Evolutionary conservation across 148 eudicot species (phyloP).

Genomic region (Vaccinium darrowii): DNA sequence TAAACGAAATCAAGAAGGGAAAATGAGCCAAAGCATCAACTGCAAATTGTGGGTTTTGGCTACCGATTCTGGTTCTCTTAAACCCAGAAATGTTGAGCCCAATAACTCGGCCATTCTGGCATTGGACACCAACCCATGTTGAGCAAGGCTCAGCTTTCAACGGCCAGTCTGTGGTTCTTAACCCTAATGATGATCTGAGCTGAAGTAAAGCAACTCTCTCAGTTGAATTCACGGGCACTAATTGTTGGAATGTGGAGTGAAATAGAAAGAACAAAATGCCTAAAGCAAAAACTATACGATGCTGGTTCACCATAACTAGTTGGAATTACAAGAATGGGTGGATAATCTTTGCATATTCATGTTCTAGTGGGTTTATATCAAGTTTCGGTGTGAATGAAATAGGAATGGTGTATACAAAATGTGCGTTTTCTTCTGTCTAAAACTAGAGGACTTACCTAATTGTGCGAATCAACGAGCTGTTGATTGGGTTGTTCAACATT

Average conservation of each 20-base stretch:
- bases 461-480: constrained; percentile 22
- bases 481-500: constrained; percentile 21
- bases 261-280: constrained; percentile 36
- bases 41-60: constrained; percentile 66
- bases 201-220: constrained; percentile 58
- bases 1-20: constrained; percentile 55
- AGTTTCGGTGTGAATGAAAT: neutral
- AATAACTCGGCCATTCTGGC: constrained; percentile 62
- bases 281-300: neutral
- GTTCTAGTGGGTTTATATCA: neutral
- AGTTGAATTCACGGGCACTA: constrained; percentile 23
- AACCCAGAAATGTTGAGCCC: constrained; percentile 86
- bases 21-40: constrained; percentile 71
- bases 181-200: constrained; percentile 80
- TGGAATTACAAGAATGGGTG: neutral
- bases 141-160: constrained; percentile 71
- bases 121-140: constrained; percentile 66
- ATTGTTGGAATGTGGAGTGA: constrained; percentile 41
- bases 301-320: constrained; percentile 15
- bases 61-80: constrained; percentile 70
- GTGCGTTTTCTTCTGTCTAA: neutral
- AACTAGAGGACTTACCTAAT: constrained; percentile 30
- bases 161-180: constrained; percentile 83
- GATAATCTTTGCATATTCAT: constrained; percentile 12
- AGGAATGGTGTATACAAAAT: constrained; percentile 4